Evolutionary conservation across 257 asterid genomes (phyloP), one percentile per base, ranked within the genome.

Genomic region (Plantago elongata): DNA sequence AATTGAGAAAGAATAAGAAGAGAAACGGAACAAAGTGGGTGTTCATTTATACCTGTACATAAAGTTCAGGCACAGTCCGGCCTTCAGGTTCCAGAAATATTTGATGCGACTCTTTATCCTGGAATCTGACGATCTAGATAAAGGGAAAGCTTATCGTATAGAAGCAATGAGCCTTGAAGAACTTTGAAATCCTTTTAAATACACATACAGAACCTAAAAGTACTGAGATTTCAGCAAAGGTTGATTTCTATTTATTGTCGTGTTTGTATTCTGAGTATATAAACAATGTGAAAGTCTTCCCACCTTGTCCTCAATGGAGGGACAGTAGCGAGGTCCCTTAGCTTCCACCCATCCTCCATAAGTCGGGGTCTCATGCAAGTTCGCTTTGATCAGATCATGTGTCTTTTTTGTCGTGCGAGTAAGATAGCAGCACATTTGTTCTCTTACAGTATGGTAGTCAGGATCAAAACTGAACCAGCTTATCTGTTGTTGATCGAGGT

Each of bases 341-440:
- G 99, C 94, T 74, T 84, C 96, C 65, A 92, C 97, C 99, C 99
- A 92, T 65, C 99, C 99, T 72, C 99, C 97, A 82, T 92, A 92
- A 46, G 99, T 86, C 34, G 99, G 99, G 66, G 97, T 89, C 75
- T 92, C 99, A 65, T 86, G 97, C 89, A 92, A 77, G 77, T 92
- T 86, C 9, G 89, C 97, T 72, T 72, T 83, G 72, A 92, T 83
- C 11, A 92, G 72, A 70, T 89, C 87, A 78, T 89, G 99, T 65
- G 99, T 92, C 71, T 75, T 79, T 78, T 79, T 79, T 60, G 99
- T 92, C 29, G 99, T 92, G 50, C 96, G 96, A 22, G 99, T 89
- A 72, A 92, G 86, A 76, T 89, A 87, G 81, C 99, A 92, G 65
- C 97, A 89, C 90, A 89, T 89, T 76, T 92, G 99, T 56, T 92